phyloP scores from a whole-genome alignment of 257 asterid genomes.

The Echites panduratus region DNA sequence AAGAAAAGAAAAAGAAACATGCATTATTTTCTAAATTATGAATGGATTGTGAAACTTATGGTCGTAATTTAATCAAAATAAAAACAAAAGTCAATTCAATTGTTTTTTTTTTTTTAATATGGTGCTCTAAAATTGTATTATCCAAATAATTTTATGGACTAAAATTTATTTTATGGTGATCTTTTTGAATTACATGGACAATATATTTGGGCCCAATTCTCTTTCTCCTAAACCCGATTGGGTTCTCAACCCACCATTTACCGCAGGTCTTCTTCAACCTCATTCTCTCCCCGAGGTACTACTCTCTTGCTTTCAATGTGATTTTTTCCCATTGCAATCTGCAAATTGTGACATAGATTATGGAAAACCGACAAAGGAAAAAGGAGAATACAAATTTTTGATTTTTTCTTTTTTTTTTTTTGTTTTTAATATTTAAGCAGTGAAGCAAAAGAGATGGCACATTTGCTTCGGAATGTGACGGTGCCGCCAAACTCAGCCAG shows the following conservation, averaged over 20 bases:
- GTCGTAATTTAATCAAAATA: no score
- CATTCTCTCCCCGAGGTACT: not conserved
- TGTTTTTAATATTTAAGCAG: not conserved
- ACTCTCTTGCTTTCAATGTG: not conserved
- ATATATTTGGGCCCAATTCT: not conserved
- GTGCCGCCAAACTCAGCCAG: conserved; percentile 74
- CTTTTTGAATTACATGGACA: no score
- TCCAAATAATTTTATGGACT: no score
- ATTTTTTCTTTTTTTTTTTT: no score
- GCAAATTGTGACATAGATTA: not conserved
- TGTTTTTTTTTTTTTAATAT: no score
- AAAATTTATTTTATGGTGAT: no score
- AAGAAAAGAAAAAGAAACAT: no score
- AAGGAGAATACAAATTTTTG: not conserved
- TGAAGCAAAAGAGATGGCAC: conserved; percentile 4
- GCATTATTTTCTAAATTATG: no score
- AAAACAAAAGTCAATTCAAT: no score
- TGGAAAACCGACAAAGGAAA: not conserved
- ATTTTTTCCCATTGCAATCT: not conserved
- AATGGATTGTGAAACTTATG: no score
- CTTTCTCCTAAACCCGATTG: not conserved
- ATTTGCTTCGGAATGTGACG: conserved; percentile 32
- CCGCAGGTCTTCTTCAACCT: not conserved
- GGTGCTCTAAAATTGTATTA: no score
- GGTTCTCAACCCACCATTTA: not conserved